A percentile compares a stretch with the other conserved stretches of the same genome.
Evolutionary conservation across 495 filamentous ascomycete species (phyloP).

Genomic region (Aspergillus cavernicola): DNA sequence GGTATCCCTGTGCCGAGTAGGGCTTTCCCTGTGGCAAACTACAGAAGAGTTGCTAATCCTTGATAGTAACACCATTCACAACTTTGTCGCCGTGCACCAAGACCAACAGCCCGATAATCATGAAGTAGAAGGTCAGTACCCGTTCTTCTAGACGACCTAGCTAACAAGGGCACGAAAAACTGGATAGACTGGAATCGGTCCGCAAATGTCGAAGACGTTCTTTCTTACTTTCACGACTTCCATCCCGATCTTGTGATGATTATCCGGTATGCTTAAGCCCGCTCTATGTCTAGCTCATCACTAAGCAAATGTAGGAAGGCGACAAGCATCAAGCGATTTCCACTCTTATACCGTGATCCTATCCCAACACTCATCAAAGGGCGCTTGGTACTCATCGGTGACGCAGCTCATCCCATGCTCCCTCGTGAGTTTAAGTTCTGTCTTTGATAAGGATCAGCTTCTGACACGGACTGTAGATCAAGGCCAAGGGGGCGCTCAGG

Average conservation of each 20-base stretch:
- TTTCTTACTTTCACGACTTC: background rate
- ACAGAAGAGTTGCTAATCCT: background rate
- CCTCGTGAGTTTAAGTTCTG: slow-evolving; percentile 31
- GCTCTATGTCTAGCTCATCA: background rate
- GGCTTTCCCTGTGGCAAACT: background rate
- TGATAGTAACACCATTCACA: slow-evolving; percentile 36
- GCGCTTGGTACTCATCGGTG: slow-evolving; percentile 41
- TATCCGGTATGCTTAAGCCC: background rate
- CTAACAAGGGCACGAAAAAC: background rate
- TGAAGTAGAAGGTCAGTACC: slow-evolving; percentile 12
- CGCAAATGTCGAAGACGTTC: background rate
- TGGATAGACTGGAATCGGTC: slow-evolving; percentile 7
- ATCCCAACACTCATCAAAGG: slow-evolving; percentile 33
- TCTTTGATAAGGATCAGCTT: background rate
- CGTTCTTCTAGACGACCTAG: background rate
- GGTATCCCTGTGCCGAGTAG: slow-evolving; percentile 33
- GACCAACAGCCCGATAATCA: background rate
- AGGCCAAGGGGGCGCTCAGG: slow-evolving; percentile 38
- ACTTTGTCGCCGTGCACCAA: slow-evolving; percentile 40
- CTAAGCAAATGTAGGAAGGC: slow-evolving; percentile 24
- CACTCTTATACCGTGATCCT: slow-evolving; percentile 34
- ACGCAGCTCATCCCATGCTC: slow-evolving; percentile 47
- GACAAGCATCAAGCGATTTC: slow-evolving; percentile 43
- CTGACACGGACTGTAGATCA: background rate
- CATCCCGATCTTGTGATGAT: slow-evolving; percentile 2